Evolutionary conservation across 192 early-diverging fungal genomes (phyloP).

Genomic region (Funneliformis mosseae): DNA sequence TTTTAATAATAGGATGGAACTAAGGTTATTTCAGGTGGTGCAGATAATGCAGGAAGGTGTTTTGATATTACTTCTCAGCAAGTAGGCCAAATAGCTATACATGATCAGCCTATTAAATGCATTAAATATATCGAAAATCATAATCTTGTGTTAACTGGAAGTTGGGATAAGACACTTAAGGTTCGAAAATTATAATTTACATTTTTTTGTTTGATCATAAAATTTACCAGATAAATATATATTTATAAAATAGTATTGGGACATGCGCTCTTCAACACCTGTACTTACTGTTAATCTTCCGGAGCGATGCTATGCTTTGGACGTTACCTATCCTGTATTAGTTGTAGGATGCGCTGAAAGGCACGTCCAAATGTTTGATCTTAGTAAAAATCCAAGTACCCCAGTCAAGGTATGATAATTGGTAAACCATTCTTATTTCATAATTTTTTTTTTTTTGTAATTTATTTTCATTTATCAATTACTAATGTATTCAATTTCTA

Average conservation of each 20-base stretch:
- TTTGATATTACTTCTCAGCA: slow-evolving; percentile 85
- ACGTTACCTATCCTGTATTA: slow-evolving; percentile 74
- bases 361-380: slow-evolving; percentile 77
- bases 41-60: slow-evolving; percentile 86
- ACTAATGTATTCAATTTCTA: background rate
- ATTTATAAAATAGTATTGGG: slow-evolving; percentile 94
- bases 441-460: background rate
- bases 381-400: slow-evolving; percentile 67
- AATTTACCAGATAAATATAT: background rate
- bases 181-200: background rate
- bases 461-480: background rate
- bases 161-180: slow-evolving; percentile 93
- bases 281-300: slow-evolving; percentile 73
- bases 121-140: slow-evolving; percentile 73
- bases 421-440: background rate
- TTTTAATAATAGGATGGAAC: slow-evolving; percentile 87
- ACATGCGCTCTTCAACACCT: slow-evolving; percentile 77
- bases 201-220: slow-evolving; percentile 4
- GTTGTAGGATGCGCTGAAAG: slow-evolving; percentile 95
- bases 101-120: slow-evolving; percentile 87
- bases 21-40: slow-evolving; percentile 86
- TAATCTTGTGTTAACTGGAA: slow-evolving; percentile 81
- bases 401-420: slow-evolving; percentile 63
- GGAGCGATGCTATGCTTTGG: slow-evolving; percentile 92
- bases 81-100: slow-evolving; percentile 79